Base-by-base conservation (phyloP, 2,329 filamentous ascomycete genomes). In the Cordyceps fumosorosea region DNA sequence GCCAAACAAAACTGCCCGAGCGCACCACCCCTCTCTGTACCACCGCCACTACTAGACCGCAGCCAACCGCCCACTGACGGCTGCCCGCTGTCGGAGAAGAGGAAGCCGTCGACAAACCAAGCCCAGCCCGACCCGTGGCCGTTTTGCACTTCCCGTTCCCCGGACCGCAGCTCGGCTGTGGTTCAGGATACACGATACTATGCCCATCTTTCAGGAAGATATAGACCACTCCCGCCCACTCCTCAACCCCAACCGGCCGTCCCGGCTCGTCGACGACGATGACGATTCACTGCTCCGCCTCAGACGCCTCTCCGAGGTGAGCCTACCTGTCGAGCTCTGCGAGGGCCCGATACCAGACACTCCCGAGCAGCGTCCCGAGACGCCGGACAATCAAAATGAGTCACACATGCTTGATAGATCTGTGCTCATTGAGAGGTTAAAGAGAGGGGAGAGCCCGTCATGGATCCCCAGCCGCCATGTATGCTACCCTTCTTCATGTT, bases 351-450 rank as follows among this genome's bases (percentile, higher is more conserved):
- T 86, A 18, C 73, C 71, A 29, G 80, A 81, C 52, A 78, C 73
- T 55, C 77, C 77, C 29, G 66, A 62, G 37, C 66, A 73, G 11
- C 51, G 64, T 26, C 45, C 44, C 20, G 24, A 20, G n/a, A 67
- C 66, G 14, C 68, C 68, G 7, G 65, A 64, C 18, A 62, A 29
- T 37, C 67, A 71, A 26, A 67, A 69, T 55, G 70, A 69, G 18
- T 64, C 63, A 29, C 68, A 76, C 14, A 79, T 78, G 42, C 81
- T 80, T 20, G 86, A 91, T 72, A 84, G 93, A 66, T 85, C 86
- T 62, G 89, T 93, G 73, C 78, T 96, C 68, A 97, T 98, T 62
- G 85, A 92, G 74, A 84, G 88, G 66, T 81, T 97, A 67, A 97
- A 97, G 77, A 85, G 84, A 73, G 86, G 86, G 37, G 87, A 92